Evolutionary conservation across 2,329 filamentous ascomycete genomes (phyloP).

Genomic region (Sclerotinia minor): DNA sequence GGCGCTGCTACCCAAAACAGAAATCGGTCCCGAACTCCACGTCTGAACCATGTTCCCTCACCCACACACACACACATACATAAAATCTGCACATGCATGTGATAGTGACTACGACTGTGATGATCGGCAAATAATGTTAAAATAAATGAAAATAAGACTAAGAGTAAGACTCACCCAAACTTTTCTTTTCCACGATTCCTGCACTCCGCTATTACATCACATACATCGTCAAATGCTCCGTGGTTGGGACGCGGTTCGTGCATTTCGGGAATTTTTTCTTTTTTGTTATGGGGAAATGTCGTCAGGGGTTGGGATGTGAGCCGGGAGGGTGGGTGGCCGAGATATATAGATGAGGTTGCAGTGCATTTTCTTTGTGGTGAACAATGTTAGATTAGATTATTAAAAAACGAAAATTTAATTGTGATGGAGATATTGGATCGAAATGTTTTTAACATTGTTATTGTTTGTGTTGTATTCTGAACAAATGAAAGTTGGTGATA

Average conservation of each 20-base stretch:
- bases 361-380: background rate
- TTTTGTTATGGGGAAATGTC: slow-evolving; percentile 2
- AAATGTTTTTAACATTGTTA: background rate
- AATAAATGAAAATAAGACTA: background rate
- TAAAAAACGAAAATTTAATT: background rate
- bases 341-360: background rate
- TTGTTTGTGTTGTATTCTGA: background rate
- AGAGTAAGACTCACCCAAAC: background rate
- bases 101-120: slow-evolving; percentile 21
- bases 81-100: slow-evolving; percentile 19
- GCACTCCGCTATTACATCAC: slow-evolving; percentile 17
- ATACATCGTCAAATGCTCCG: background rate
- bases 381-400: background rate
- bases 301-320: slow-evolving; percentile 11
- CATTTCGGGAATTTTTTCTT: slow-evolving; percentile 13
- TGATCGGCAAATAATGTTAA: slow-evolving; percentile 13
- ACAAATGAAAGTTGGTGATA: background rate
- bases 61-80: slow-evolving; percentile 7
- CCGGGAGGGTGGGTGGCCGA: background rate
- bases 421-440: background rate
- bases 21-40: slow-evolving; percentile 3
- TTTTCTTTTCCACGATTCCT: background rate
- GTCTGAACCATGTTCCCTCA: slow-evolving; percentile 17
- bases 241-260: background rate
- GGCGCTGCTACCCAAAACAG: slow-evolving; percentile 4